A percentile compares a stretch with the other conserved stretches of the same genome.
Evolutionary conservation across 257 asterid genomes (phyloP).

Genomic region (Solanum corneliomulleri): DNA sequence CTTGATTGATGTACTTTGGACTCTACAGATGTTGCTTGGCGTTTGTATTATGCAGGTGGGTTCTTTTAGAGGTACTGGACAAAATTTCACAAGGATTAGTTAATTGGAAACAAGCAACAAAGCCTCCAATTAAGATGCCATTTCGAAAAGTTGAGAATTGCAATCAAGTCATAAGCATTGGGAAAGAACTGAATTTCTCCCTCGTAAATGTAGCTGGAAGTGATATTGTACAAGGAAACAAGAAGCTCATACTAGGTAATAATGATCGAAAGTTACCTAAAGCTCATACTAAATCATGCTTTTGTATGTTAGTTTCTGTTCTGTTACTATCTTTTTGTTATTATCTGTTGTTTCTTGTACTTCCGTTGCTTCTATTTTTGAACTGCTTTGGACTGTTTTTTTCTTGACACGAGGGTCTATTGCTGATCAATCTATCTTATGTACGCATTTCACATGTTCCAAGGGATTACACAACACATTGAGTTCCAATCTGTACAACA

Average conservation of each 20-base stretch:
- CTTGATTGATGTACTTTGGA: not conserved
- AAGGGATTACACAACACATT: not conserved
- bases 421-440: not conserved
- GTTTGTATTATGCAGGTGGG: conserved; percentile 46
- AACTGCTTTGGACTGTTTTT: not conserved
- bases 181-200: conserved; percentile 71
- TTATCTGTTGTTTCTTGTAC: not conserved
- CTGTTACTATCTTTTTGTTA: not conserved
- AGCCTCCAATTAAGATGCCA: conserved; percentile 84
- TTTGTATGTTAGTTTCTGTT: not conserved
- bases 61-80: conserved; percentile 67
- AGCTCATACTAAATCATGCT: not conserved
- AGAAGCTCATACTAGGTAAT: conserved; percentile 77
- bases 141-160: conserved; percentile 81
- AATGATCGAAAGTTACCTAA: not conserved
- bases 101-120: conserved; percentile 74
- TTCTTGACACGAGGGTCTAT: not conserved
- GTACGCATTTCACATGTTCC: not conserved
- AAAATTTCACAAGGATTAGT: conserved; percentile 56
- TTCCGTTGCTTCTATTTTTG: not conserved
- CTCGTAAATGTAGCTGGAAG: conserved; percentile 89
- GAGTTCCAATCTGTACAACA: not conserved
- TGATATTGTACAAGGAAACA: conserved; percentile 88
- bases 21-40: not conserved
- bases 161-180: conserved; percentile 79